Evolutionary conservation across 257 asterid species (phyloP), one percentile per base, ranked within the genome.

Genomic region (Nicotiana tomentosiformis): DNA sequence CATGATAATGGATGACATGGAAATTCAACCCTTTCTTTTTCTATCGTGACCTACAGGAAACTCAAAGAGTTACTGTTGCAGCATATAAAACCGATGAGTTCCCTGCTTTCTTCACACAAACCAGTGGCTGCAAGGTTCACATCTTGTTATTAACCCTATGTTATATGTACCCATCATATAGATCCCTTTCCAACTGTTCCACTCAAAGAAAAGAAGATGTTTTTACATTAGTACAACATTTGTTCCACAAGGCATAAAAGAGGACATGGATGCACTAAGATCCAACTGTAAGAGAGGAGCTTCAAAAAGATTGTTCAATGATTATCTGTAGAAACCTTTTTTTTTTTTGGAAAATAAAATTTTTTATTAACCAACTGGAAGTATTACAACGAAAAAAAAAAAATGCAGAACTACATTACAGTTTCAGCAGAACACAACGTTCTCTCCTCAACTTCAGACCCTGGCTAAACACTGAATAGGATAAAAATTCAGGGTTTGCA

Each of bases 41-140:
- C 66, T 78, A 74, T 82, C 35, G 67, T 82, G 64, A 77, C 16
- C 84, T 88, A 57, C 90, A 96, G 99, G 99, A 96, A 91, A 96
- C 99, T 68, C 97, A 94, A 82, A 97, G 98, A 87, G 98, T 94
- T 81, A 92, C 98, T 89, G 97, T 91, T 85, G 95, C 95, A 53
- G 97, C 97, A 58, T 96, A 96, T 85, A 89, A 86, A 88, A 91
- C 99, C 12, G 82, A 87, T 20, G 98, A 94, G 83, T 92, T 96
- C 86, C 99, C 99, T 78, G 96, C 99, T 67, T 96, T 95, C 84
- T 96, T 96, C 93, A 92, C 97, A 10, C 93, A 89, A 88, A 87
- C 88, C 81, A 94, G 98, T 88, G 99, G 99, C 87, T 87, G 79
- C 90, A 89, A 91, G 97, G 99, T 95, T 60, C 62, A 78, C n/a